These are phyloP conservation scores for Barnettozyma populi DNA, from an alignment of 805 yeast species.

Conservation along the genomic window DNA sequence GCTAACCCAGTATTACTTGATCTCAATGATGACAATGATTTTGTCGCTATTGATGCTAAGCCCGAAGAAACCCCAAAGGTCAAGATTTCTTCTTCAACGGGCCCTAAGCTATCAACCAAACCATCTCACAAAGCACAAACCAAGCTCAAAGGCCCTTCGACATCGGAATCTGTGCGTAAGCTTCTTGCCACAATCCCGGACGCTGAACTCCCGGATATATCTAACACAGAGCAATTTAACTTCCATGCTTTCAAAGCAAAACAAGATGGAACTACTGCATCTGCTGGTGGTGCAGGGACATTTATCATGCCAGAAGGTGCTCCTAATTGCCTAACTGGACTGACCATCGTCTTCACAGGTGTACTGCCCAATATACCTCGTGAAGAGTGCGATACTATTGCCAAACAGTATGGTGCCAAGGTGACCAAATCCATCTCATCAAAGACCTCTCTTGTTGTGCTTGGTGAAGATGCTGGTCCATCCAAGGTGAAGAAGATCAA, in stretches of 20 bases:
- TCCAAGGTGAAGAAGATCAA: conserved; percentile 82
- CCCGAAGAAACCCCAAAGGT: background rate
- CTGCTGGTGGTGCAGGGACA: conserved; percentile 29
- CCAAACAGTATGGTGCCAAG: conserved; percentile 85
- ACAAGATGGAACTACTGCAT: conserved; percentile 31
- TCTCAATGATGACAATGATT: conserved; percentile 19
- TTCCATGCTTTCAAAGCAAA: conserved; percentile 53
- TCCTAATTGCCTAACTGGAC: conserved; percentile 80
- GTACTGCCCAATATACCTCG: conserved; percentile 75
- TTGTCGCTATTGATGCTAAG: conserved; percentile 8
- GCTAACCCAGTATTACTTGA: conserved; percentile 1
- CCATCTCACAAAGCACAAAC: background rate
- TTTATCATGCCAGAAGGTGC: conserved; percentile 72
- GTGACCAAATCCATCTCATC: conserved; percentile 83
- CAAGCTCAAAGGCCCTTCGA: conserved; percentile 2
- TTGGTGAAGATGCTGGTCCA: conserved; percentile 97
- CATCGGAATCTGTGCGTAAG: conserved; percentile 30
- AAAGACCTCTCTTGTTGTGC: conserved; percentile 80
- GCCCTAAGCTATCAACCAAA: background rate
- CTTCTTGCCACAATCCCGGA: conserved; percentile 65
- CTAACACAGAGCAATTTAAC: conserved; percentile 38
- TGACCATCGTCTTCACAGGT: conserved; percentile 93
- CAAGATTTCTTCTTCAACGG: background rate
- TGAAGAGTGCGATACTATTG: conserved; percentile 65
- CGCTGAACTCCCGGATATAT: conserved; percentile 56